Base-by-base conservation (phyloP, 2,329 filamentous ascomycete genomes). In the Colletotrichum simmondsii region DNA sequence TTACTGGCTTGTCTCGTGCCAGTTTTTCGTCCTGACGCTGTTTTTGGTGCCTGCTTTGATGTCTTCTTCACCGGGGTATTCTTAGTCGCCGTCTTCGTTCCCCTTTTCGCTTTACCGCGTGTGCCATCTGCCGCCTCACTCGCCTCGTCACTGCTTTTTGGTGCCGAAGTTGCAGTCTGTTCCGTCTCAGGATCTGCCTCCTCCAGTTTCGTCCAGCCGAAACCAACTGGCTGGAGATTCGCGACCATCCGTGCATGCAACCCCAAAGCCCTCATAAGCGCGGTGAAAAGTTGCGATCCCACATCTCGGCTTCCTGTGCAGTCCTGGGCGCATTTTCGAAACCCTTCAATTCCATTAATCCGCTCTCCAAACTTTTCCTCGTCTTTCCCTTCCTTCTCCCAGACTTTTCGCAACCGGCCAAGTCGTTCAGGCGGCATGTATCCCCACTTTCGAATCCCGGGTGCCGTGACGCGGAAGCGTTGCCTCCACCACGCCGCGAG, bases 401-500 rank as follows among this genome's bases (percentile, higher is more conserved):
- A 95, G 0, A 90, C 92, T 37, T 92, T 91, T 7, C 93, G 90
- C 72, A 97, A 87, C n/a, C 92, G 89, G 76, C 95, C 92, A 2
- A 98, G 84, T 28, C 91, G 88, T 76, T 92, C 87, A n/a, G 95
- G 88, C 0, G 93, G 88, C 85, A 96, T 93, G 80, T 98, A 98
- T 0, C 97, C 97, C 79, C 90, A 88, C 83, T 98, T 99, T n/a
- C 95, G 89, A 26, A 98, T 79, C 0, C 94, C 94, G 0, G 95
- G 95, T 0, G 92, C 89, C 0, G 91, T 94, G 56, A 97, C 87
- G 1, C 86, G 89, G 81, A 97, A 99, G 42, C 92, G 88, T 77
- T 95, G 93, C 80, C 92, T 95, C 97, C 97, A 99, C 87, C 95
- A 98, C 1, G 92, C 89, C 11, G 92, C 87, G n/a, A 99, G 83